Evolutionary conservation across 768 basidiomycete genomes (phyloP).

Genomic region (Daedaleopsis sinensis): DNA sequence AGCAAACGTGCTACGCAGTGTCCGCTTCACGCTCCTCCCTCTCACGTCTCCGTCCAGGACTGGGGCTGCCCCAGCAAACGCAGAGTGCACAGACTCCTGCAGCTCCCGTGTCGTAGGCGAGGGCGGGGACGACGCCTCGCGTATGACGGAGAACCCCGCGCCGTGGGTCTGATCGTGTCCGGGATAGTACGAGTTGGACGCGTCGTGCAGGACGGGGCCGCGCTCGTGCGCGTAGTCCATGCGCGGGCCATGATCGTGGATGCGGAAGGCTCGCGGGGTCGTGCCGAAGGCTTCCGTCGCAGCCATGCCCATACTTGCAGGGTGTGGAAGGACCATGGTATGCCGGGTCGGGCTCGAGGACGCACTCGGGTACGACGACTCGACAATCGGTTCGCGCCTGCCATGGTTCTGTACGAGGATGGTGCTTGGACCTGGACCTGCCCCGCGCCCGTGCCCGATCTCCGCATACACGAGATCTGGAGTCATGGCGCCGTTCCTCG

Average conservation of each 20-base stretch:
- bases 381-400: constrained; percentile 7
- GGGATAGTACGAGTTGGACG: constrained; percentile 27
- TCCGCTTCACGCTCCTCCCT: constrained; percentile 65
- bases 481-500: constrained; percentile 55
- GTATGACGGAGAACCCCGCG: constrained; percentile 17
- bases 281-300: constrained; percentile 9
- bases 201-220: constrained; percentile 24
- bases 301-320: constrained; percentile 15
- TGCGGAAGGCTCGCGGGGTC: constrained; percentile 8
- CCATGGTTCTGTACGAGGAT: constrained; percentile 13
- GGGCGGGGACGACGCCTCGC: constrained; percentile 23
- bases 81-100: constrained; percentile 42
- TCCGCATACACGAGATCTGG: constrained; percentile 78
- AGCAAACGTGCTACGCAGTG: constrained; percentile 65
- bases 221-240: constrained; percentile 12
- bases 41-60: constrained; percentile 40
- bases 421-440: constrained; percentile 29
- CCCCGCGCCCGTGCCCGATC: constrained; percentile 73
- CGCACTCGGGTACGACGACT: constrained; percentile 5
- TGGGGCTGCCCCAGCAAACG: constrained; percentile 27
- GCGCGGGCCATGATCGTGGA: constrained; percentile 10
- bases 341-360: constrained; percentile 12
- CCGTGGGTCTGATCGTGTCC: constrained; percentile 13
- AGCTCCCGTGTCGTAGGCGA: constrained; percentile 42
- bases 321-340: neutral